A percentile compares a stretch with the other conserved stretches of the same genome.
Conservation (phyloP, 352 stramenopile species). For the Elongisporangium undulatum region DNA sequence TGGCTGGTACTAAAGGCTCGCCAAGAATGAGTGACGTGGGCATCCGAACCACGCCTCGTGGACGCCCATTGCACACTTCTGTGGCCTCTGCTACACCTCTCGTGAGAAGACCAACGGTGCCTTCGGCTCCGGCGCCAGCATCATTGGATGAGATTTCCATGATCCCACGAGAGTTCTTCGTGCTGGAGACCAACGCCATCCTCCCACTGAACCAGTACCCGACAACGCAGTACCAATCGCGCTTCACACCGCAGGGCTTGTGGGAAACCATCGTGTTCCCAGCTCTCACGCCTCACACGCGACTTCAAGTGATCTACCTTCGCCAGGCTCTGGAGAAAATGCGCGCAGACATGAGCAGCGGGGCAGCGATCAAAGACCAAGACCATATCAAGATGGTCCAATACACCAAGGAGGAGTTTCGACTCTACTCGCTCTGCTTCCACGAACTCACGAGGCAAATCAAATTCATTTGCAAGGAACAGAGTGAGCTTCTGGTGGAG, state of each 20-base stretch:
- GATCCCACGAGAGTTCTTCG: conserved; percentile 76
- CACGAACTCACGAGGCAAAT: conserved; percentile 73
- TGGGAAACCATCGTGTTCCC: conserved; percentile 82
- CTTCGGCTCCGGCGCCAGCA: neutral
- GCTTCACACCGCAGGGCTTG: conserved; percentile 22
- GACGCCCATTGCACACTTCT: neutral
- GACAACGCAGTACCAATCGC: conserved; percentile 54
- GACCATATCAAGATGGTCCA: conserved; percentile 16
- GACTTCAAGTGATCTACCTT: conserved; percentile 67
- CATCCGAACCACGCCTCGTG: neutral
- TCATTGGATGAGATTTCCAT: conserved; percentile 27
- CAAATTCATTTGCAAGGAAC: conserved; percentile 72
- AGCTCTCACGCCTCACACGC: conserved; percentile 50
- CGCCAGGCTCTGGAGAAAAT: conserved; percentile 59
- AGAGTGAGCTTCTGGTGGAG: conserved; percentile 64
- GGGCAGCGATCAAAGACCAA: conserved; percentile 12
- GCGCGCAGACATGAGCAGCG: conserved; percentile 12
- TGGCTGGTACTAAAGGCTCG: conserved; percentile 25
- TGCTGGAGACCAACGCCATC: conserved; percentile 70
- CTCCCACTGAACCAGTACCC: conserved; percentile 45
- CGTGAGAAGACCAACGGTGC: neutral
- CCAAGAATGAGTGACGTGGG: conserved; percentile 7
- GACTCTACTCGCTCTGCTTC: conserved; percentile 71
- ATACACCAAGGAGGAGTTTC: conserved; percentile 51
- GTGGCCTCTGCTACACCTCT: neutral